Evolutionary conservation across 768 basidiomycete genomes (phyloP), one percentile per base, ranked within the genome.

Genomic region (Flagelloscypha sp.): DNA sequence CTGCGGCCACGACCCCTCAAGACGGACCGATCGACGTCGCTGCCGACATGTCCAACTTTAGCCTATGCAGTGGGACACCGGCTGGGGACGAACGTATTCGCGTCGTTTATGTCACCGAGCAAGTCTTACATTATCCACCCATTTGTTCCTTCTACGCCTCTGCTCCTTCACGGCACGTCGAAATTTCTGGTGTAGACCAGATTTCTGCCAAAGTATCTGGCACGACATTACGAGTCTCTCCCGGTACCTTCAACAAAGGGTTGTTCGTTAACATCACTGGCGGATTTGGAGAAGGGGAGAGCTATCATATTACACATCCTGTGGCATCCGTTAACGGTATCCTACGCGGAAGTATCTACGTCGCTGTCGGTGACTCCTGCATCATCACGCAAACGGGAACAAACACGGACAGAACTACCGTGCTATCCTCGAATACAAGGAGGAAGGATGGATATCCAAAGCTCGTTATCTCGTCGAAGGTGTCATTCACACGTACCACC

Each of bases 71-170:
- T 31, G 57, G 49, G 51, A 18, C 55, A 50, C 54, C 56, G 1
- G 52, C 53, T 3, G 43, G 60, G 4, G 55, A 59, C 28, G 66
- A 63, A 12, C 62, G 64, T 33, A 56, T 77, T 11, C 82, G 88
- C 22, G 75, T 93, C 28, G 72, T 76, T 5, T 94, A 75, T 56
- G 59, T 93, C 30, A 94, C 90, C 10, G 93, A 95, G 56, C 93
- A 95, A 58, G 79, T 97, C 30, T 95, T 87, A 2, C 95, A 99
- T 59, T 95, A 99, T 50, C 95, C 95, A 0, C 95, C 95, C 3
- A 76, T 97, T 19, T 94, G 88, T 1, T 79, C 84, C 1, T 94
- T 79, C 52, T 79, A 77, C 43, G 87, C 84, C 6, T 43, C 62
- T 4, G 93, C 87, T 55, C 88, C 92, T 0, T 62, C 74, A 27